These are phyloP conservation scores for Artomyces pyxidatus DNA, from an alignment of 768 basidiomycete genomes.

Conservation along the genomic window DNA sequence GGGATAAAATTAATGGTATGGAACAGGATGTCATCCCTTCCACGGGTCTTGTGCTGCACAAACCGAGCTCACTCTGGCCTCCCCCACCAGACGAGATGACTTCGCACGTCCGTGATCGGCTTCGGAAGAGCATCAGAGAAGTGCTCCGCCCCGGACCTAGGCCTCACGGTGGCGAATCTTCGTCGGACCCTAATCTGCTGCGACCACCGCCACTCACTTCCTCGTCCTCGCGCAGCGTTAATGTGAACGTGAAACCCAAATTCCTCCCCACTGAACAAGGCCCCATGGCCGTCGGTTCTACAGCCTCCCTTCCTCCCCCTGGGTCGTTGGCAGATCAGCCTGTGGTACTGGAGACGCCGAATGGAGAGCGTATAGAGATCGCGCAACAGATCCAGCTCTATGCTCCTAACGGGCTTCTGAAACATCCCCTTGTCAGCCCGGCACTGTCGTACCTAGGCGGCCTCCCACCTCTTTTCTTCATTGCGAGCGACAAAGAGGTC, in stretches of 20 bases:
- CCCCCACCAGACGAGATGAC: conserved; percentile 64
- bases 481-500: conserved; percentile 87
- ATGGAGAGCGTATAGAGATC: conserved; percentile 48
- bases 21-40: conserved; percentile 68
- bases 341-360: conserved; percentile 34
- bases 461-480: conserved; percentile 76
- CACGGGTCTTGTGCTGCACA: conserved; percentile 72
- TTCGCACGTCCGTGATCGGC: conserved; percentile 42
- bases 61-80: conserved; percentile 73
- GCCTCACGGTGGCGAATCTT: background rate
- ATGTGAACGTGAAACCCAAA: conserved; percentile 12
- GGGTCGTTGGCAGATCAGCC: conserved; percentile 32
- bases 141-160: conserved; percentile 31
- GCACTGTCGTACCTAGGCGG: conserved; percentile 81
- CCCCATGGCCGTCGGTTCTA: conserved; percentile 43
- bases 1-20: background rate
- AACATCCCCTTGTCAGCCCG: conserved; percentile 80
- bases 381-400: conserved; percentile 81
- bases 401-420: conserved; percentile 66
- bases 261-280: conserved; percentile 20
- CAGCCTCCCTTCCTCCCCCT: conserved; percentile 32
- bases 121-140: conserved; percentile 56
- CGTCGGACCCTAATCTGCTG: background rate
- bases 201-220: background rate
- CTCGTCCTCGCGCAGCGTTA: background rate